Evolutionary conservation across 2,329 filamentous ascomycete species (phyloP), one percentile per base, ranked within the genome.

Genomic region (Aspergillus transmontanensis): DNA sequence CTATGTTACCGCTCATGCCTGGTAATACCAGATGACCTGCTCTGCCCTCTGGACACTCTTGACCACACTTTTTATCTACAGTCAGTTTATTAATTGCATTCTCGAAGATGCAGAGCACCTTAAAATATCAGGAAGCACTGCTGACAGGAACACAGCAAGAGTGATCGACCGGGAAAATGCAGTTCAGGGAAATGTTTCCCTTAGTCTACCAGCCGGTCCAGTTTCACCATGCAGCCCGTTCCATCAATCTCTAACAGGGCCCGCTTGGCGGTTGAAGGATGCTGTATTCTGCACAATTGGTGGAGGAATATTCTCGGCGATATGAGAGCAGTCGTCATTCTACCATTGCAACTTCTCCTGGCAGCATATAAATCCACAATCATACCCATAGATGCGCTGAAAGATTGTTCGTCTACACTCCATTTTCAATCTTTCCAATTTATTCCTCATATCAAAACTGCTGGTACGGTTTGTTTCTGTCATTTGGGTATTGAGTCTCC

Each of bases 201-300:
- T 32, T 23, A 41, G 21, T 7, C 19, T 14, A 11, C 34, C 26
- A 19, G 16, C 26, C 51, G 39, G 19, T 23, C 19, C 6, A 28
- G 53, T 61, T 57, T 36, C 45, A 45, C 43, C 56, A 58, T 58
- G n/a, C 10, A 30, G 5, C 34, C 32, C 41, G 28, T 30, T 48
- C 11, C 26, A 58, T 58, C 43, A 58, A 28, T 43, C 58, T 59
- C 34, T 41, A 53, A 59, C 45, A 43, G 39, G 23, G 34, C 45
- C 26, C 26, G 45, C 34, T 54, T 59, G 10, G 21, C 6, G 28
- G 41, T 16, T 55, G 21, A 39, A 55, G 2, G 51, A 39, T 23
- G n/a, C 32, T 26, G 5, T 19, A n/a, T 26, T 11, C 32, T 28
- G n/a, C 23, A 41, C 28, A n/a, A 41, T 39, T 39, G 51, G 51